A percentile compares a stretch with the other conserved stretches of the same genome.
phyloP scores from a whole-genome alignment of 2,329 filamentous ascomycete species.

The Calonectria montana region DNA sequence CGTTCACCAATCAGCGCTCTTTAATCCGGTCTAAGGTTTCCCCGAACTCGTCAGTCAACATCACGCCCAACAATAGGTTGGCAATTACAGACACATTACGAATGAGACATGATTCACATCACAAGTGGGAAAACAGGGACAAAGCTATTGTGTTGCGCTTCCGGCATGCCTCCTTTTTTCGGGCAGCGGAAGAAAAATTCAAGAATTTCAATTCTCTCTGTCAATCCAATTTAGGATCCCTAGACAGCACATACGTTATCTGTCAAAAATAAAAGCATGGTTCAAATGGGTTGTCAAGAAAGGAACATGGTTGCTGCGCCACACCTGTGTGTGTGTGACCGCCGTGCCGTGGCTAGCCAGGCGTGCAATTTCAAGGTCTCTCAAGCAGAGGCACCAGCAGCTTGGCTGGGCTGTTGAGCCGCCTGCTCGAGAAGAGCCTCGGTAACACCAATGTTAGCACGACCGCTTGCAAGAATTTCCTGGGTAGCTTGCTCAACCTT shows the following conservation, averaged over 20 bases:
- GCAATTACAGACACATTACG: background rate
- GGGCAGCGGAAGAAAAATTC: constrained; percentile 22
- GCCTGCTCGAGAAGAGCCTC: constrained; percentile 71
- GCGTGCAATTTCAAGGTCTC: background rate
- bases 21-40: background rate
- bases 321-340: constrained; percentile 12
- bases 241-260: background rate
- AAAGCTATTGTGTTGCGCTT: constrained; percentile 9
- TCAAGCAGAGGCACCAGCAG: constrained; percentile 45
- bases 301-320: constrained; percentile 30
- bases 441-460: constrained; percentile 57
- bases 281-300: constrained; percentile 36
- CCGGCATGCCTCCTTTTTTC: constrained; percentile 13
- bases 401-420: constrained; percentile 47
- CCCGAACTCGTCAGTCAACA: background rate
- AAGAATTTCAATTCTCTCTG: constrained; percentile 37
- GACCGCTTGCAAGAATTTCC: constrained; percentile 65
- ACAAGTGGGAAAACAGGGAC: constrained; percentile 6
- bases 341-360: constrained; percentile 16
- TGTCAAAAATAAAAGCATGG: constrained; percentile 30
- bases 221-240: constrained; percentile 25
- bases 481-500: constrained; percentile 75
- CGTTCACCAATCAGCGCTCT: background rate
- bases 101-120: background rate
- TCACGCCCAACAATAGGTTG: background rate